Base-by-base conservation (phyloP, 2,329 filamentous ascomycete species). In the Claviceps quebecensis region DNA sequence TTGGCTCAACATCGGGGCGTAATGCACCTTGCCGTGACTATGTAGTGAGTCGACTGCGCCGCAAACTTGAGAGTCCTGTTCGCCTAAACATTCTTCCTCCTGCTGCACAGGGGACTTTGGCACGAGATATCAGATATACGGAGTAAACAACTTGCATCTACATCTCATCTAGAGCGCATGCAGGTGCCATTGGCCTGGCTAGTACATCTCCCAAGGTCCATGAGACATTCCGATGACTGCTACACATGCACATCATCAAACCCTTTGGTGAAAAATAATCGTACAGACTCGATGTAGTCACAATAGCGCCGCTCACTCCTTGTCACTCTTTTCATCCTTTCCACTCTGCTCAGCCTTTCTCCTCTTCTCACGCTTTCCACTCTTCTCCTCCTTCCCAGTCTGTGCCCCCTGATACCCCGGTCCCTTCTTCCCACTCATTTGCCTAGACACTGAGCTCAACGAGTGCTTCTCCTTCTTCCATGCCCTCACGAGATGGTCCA, bases 401-500 rank as follows among this genome's bases (percentile, higher is more conserved):
- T 34, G 29, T 34, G 29, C 9, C 9, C 1, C 29, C 29, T 34
- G 29, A 11, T 11, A 4, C 29, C 1, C 29, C 1, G 29, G 9
- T 34, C 29, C 9, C 29, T 34, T 34, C 29, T 11, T 34, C 29
- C 59, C 59, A 22, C 53, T 60, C 23, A 56, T 53, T 53, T 64
- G 60, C 45, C 61, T 65, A 41, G 63, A 59, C 58, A 60, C 63
- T 51, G 64, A 63, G 37, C 69, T 61, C 56, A 71, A 61, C 23
- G 68, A 62, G 53, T 66, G 66, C 53, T 69, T 63, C 63, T 72
- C 69, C 66, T 69, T 71, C 64, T 69, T 72, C 70, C 70, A 72
- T 11, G 69, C 68, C 56, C 65, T 66, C 53, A 95, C 87, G 61
- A 91, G 74, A 58, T 85, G 81, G 66, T 94, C 86, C 56, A 95